These are phyloP conservation scores for Penicillium samsonianum DNA, from an alignment of 495 filamentous ascomycete species.

Conservation along the genomic window DNA sequence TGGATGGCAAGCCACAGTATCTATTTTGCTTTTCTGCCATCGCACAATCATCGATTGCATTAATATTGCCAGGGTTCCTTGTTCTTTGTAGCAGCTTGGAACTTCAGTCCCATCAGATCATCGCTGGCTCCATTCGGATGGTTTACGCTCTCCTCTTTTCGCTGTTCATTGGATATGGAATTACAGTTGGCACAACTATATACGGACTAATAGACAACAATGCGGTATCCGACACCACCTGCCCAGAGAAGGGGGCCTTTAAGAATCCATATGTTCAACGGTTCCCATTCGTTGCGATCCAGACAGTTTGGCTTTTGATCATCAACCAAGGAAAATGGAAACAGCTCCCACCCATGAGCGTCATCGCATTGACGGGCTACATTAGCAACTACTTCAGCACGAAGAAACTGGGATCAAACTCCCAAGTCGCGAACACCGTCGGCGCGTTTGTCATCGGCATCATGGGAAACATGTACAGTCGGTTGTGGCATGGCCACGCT, in stretches of 20 bases:
- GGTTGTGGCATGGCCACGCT: slow-evolving; percentile 75
- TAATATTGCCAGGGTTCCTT: slow-evolving; percentile 85
- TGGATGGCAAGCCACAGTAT: slow-evolving; percentile 47
- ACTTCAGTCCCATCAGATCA: slow-evolving; percentile 77
- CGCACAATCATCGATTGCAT: slow-evolving; percentile 84
- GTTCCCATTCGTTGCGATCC: slow-evolving; percentile 50
- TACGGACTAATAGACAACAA: slow-evolving; percentile 76
- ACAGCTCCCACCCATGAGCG: slow-evolving; percentile 79
- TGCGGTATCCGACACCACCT: slow-evolving; percentile 70
- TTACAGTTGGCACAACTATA: slow-evolving; percentile 86
- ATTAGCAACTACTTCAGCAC: slow-evolving; percentile 79
- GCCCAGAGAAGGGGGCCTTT: slow-evolving; percentile 47
- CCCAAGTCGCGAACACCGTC: slow-evolving; percentile 78
- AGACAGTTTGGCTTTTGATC: slow-evolving; percentile 67
- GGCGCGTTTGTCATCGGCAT: slow-evolving; percentile 82
- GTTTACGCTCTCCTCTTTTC: slow-evolving; percentile 93
- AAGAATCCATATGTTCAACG: slow-evolving; percentile 34
- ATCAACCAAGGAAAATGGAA: slow-evolving; percentile 90
- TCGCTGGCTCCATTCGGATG: slow-evolving; percentile 91
- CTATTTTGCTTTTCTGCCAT: slow-evolving; percentile 88
- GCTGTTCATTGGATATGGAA: slow-evolving; percentile 87
- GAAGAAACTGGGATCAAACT: slow-evolving; percentile 66
- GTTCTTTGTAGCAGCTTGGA: slow-evolving; percentile 82
- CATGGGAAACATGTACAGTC: slow-evolving; percentile 80
- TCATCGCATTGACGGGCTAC: slow-evolving; percentile 77